Evolutionary conservation across 306 rosid genomes (phyloP), one percentile per base, ranked within the genome.

Genomic region (Trifolium fragiferum): DNA sequence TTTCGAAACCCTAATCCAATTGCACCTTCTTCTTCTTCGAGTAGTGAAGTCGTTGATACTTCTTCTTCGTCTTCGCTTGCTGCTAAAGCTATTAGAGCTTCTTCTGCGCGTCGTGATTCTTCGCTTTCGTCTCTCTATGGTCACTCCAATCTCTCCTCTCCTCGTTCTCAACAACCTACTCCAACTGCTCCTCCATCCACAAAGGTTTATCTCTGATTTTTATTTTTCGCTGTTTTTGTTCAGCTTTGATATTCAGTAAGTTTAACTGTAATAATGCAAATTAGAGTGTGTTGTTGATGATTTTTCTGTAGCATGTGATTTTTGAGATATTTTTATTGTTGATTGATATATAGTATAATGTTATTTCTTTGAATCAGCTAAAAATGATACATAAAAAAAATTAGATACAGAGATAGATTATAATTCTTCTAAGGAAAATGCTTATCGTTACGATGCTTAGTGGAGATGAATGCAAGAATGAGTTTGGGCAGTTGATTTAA

Each of bases 61-160:
- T 54, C 46, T 1, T 78, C 93, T 14, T 88, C 92, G 7, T 81
- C 92, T 50, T 88, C 97, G 16, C 96, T 94, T 4, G 98, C 98
- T 7, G 98, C 98, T 3, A 94, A 90, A 81, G 98, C 97, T 27
- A 91, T 94, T 1, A 84, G 90, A 81, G 96, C 97, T 16, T 94
- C 98, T 38, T 94, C 98, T 30, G 93, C 98, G 0, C 84, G 91
- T 30, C 90, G 95, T 8, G 97, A 88, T 72, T 90, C 96, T 53
- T 91, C 98, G 5, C 89, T 91, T 20, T 94, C 98, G 51, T 94
- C 98, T n/a, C 90, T 90, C 23, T 94, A 94, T 35, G 88, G 86
- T 43, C 84, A 76, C 80, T 81, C 89, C 60, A 89, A 80, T 18
- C 61, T 80, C 75, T 70, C 84, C 15, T 18, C 83, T 84, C 68